A percentile compares a stretch with the other conserved stretches of the same genome.
phyloP scores from a whole-genome alignment of 2,329 filamentous ascomycete species.

The Fonsecaea pugnacius region DNA sequence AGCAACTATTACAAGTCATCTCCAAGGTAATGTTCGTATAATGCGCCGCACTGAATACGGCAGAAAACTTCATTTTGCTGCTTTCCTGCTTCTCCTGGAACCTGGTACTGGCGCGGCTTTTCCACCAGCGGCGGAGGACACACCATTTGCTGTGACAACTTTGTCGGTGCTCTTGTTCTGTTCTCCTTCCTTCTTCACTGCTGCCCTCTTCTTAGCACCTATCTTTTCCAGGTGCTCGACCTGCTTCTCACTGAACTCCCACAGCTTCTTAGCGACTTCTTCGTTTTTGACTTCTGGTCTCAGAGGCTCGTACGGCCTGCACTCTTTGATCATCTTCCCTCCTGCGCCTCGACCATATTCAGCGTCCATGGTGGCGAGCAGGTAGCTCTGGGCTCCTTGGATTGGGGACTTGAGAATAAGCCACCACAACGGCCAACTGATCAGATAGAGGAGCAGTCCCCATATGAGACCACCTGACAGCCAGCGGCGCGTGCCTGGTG shows the following conservation, averaged over 20 bases:
- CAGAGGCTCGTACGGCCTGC: conserved; percentile 72
- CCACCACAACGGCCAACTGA: conserved; percentile 82
- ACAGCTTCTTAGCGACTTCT: conserved; percentile 78
- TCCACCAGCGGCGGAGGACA: conserved; percentile 13
- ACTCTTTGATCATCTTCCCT: conserved; percentile 84
- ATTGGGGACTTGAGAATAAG: conserved; percentile 81
- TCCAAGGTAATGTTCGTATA: neutral
- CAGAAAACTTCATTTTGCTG: conserved; percentile 27
- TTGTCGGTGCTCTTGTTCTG: conserved; percentile 28
- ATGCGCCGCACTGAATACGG: conserved; percentile 8
- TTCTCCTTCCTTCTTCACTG: conserved; percentile 59
- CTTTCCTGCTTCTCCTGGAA: conserved; percentile 49
- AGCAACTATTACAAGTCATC: neutral
- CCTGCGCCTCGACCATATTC: conserved; percentile 67
- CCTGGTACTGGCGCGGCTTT: conserved; percentile 43
- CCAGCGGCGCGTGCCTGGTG: conserved; percentile 85
- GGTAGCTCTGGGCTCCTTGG: conserved; percentile 82
- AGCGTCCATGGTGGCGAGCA: conserved; percentile 84
- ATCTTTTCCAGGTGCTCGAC: conserved; percentile 82
- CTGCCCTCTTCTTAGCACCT: conserved; percentile 66
- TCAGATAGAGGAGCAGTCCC: conserved; percentile 76
- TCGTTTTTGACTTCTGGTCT: conserved; percentile 78
- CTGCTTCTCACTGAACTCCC: conserved; percentile 84
- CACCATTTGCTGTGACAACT: conserved; percentile 31
- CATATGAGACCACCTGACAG: conserved; percentile 80